phyloP scores from a whole-genome alignment of 169 alveolate species.

The Plasmodium knowlesi region DNA sequence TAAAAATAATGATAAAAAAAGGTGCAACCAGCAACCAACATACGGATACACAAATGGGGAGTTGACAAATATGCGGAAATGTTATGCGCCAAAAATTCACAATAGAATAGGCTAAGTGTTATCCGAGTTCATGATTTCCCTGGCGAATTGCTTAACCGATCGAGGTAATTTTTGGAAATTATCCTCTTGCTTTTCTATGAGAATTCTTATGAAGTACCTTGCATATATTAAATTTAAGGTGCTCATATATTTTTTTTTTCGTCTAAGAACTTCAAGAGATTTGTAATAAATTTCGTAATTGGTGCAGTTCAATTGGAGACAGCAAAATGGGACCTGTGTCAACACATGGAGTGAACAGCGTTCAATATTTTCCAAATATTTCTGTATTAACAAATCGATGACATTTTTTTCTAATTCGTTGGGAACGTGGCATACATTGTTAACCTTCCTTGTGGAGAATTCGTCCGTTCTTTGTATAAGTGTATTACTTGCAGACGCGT shows the following conservation, averaged over 20 bases:
- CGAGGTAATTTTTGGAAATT: constrained; percentile 74
- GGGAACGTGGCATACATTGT: neutral
- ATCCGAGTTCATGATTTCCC: constrained; percentile 69
- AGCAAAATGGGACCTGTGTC: constrained; percentile 76
- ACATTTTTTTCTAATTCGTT: constrained; percentile 46
- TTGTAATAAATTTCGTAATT: constrained; percentile 56
- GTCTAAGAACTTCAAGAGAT: constrained; percentile 48
- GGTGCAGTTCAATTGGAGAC: constrained; percentile 61
- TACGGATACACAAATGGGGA: neutral
- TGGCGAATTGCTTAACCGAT: constrained; percentile 56
- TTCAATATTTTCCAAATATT: constrained; percentile 40
- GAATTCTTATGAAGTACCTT: constrained; percentile 69
- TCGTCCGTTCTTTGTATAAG: neutral
- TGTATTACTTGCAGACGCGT: neutral
- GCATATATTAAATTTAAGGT: constrained; percentile 76
- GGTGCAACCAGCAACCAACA: neutral
- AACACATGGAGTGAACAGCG: constrained; percentile 71
- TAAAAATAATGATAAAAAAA: neutral
- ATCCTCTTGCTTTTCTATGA: constrained; percentile 71
- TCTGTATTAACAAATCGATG: constrained; percentile 50
- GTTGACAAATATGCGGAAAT: neutral
- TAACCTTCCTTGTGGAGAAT: neutral
- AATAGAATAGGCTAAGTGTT: neutral
- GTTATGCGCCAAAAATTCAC: neutral
- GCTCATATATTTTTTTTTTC: constrained; percentile 47